phyloP scores from a whole-genome alignment of 768 basidiomycete genomes.

The Candolleomyces eurysporus region DNA sequence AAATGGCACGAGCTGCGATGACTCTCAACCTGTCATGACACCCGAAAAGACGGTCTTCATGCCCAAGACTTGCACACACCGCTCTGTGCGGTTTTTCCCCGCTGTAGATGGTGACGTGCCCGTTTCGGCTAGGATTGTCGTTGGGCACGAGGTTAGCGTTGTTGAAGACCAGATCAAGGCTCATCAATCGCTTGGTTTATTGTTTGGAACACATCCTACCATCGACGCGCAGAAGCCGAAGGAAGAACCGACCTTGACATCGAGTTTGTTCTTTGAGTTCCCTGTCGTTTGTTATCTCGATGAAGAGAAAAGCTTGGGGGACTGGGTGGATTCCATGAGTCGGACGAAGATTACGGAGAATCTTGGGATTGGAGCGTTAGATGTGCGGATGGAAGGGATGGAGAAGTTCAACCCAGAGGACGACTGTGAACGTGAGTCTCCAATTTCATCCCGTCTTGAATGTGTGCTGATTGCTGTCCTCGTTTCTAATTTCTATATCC shows the following conservation, averaged over 20 bases:
- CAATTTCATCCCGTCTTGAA: background rate
- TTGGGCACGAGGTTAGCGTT: background rate
- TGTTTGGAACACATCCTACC: background rate
- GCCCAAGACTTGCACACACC: conserved; percentile 2
- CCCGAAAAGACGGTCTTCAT: background rate
- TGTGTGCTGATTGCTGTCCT: background rate
- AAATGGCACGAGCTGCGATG: background rate
- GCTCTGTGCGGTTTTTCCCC: conserved; percentile 2
- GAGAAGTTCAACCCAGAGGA: background rate
- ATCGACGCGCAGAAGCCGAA: background rate
- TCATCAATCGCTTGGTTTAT: background rate
- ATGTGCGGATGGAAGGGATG: background rate
- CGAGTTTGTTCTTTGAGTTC: background rate
- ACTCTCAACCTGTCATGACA: background rate
- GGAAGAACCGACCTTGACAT: background rate
- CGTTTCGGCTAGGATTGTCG: background rate
- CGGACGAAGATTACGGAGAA: background rate
- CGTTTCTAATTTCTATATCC: background rate
- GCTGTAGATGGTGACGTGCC: background rate
- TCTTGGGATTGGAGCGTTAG: background rate
- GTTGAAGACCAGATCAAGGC: background rate
- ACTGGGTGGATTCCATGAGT: background rate
- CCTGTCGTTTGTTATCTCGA: background rate
- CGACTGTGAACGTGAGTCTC: background rate
- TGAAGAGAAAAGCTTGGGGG: background rate